Evolutionary conservation across 2,329 filamentous ascomycete species (phyloP), one percentile per base, ranked within the genome.

Genomic region (Hypomyces perniciosus): DNA sequence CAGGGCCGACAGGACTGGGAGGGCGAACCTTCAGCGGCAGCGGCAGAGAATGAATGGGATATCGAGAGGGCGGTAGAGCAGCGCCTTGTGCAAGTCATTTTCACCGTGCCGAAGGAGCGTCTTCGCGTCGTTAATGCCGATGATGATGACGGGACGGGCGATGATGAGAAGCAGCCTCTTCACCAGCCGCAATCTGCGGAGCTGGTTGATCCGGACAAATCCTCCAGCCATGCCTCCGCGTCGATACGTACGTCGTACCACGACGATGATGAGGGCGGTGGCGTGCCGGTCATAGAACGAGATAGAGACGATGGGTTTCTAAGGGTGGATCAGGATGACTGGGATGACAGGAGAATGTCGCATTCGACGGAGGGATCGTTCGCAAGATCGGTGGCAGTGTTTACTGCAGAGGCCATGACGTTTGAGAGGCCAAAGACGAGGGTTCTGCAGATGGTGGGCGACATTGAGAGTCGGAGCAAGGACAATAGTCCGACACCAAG

Each of bases 81-180:
- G 52, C 72, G 86, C 26, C 74, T 88, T 7, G 86, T 91, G 54
- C 87, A 91, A 67, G 80, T 90, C 62, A 93, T 95, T 81, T 97
- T 96, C 68, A 96, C 92, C 0, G 90, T 96, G 54, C 92, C 93
- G 2, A 90, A 86, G 66, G 86, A 92, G 67, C 82, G 83, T 59
- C 70, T 97, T 56, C 75, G 92, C 28, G 90, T 97, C n/a, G 92
- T 96, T 20, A 97, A 97, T 65, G 85, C 81, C 46, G 86, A 86
- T 34, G 65, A 65, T n/a, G 57, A 60, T n/a, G 62, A 63, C 26
- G 62, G 61, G 9, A 53, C 60, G 7, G 62, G 61, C 5, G 63
- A 66, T 12, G 62, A 65, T 13, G 66, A 64, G 26, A 40, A 56
- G 12, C 49, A 56, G 2, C 56, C 62, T 45, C 50, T 55, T 4